phyloP scores from a whole-genome alignment of 2,329 filamentous ascomycete genomes.

The Colletotrichum melonis region DNA sequence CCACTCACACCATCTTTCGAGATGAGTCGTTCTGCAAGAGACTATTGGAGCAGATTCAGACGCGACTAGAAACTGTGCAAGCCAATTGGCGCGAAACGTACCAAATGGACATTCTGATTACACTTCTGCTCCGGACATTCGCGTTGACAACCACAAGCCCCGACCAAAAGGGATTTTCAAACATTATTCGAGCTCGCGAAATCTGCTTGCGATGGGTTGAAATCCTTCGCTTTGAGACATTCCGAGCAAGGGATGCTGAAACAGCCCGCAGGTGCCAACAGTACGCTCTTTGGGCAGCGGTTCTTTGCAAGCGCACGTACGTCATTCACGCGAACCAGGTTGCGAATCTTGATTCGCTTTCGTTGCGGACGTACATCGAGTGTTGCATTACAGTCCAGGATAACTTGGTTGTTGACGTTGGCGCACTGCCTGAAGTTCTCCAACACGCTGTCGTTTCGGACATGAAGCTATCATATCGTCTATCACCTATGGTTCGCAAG shows the following conservation, averaged over 20 bases:
- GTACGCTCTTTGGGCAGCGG: constrained; percentile 64
- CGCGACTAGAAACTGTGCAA: constrained; percentile 55
- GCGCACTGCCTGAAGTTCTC: constrained; percentile 45
- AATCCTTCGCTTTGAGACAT: constrained; percentile 57
- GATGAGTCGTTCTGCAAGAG: constrained; percentile 61
- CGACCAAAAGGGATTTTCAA: constrained; percentile 31
- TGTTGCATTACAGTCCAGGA: constrained; percentile 55
- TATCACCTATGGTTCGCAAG: constrained; percentile 47
- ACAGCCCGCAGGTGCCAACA: constrained; percentile 49
- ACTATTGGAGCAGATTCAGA: constrained; percentile 59
- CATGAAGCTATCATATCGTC: constrained; percentile 52
- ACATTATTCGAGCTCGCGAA: constrained; percentile 55
- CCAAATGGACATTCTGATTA: constrained; percentile 69
- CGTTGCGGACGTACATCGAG: constrained; percentile 40
- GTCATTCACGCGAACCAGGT: constrained; percentile 26
- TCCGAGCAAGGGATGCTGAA: constrained; percentile 48
- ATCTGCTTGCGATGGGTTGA: constrained; percentile 63
- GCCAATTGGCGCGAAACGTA: constrained; percentile 69
- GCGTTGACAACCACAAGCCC: constrained; percentile 34
- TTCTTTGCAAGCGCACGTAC: constrained; percentile 63
- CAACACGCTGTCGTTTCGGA: constrained; percentile 58
- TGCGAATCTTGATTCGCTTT: constrained; percentile 11
- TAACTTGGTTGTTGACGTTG: constrained; percentile 51
- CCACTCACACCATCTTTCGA: constrained; percentile 59
- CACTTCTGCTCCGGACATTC: constrained; percentile 56